Evolutionary conservation across 345 rosid genomes (phyloP).

Genomic region (Fremontodendron californicum): DNA sequence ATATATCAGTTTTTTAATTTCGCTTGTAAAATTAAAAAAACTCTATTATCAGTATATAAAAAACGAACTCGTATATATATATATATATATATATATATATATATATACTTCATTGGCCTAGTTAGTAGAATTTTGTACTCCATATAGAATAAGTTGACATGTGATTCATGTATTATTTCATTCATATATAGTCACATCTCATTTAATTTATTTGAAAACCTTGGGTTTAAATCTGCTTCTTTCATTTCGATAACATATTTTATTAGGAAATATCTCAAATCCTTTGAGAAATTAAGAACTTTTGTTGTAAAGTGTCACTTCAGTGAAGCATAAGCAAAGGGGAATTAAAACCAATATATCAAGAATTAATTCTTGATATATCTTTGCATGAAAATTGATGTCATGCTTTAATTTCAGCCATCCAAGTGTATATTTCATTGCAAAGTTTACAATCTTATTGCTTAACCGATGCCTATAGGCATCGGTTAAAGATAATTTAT

Average conservation of each 20-base stretch:
- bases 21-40: too few relatives aligned
- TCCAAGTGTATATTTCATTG: not conserved
- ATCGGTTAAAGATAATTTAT: too few relatives aligned
- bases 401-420: not conserved
- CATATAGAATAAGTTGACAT: not conserved
- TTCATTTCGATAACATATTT: not conserved
- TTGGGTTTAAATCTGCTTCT: not conserved
- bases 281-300: too few relatives aligned
- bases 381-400: not conserved
- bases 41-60: too few relatives aligned
- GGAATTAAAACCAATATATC: not conserved
- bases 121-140: too few relatives aligned
- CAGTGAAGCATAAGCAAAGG: not conserved
- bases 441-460: not conserved
- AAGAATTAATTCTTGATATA: too few relatives aligned
- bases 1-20: too few relatives aligned
- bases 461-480: too few relatives aligned
- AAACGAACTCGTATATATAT: too few relatives aligned
- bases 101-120: not conserved
- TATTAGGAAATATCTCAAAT: not conserved
- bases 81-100: too few relatives aligned
- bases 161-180: not conserved
- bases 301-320: not conserved
- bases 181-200: not conserved
- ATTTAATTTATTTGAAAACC: too few relatives aligned